Evolutionary conservation across 1,139 yeast species (phyloP), one percentile per base, ranked within the genome.

Genomic region (Meyerozyma carpophila): DNA sequence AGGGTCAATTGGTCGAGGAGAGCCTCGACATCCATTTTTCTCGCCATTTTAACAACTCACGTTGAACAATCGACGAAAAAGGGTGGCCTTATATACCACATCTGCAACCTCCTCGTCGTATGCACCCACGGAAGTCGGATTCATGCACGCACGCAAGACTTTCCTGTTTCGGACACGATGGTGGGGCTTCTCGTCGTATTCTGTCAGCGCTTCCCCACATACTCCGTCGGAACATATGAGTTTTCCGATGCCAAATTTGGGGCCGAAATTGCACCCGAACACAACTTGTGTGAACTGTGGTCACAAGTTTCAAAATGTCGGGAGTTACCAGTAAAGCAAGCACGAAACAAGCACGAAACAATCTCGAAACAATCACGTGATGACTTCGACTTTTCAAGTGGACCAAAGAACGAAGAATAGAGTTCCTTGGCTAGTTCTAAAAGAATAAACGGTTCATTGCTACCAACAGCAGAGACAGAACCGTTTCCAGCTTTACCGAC

Each of bases 1-100:
- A 66, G 49, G 9, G 79, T 73, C 47, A 79, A 62, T 54, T 77
- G 65, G 6, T 54, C 45, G 32, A 79, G 54, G 6, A 71, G 50
- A 20, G 63, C 51, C 43, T 79, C 82, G 47, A 77, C 65, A 54
- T 79, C 74, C 42, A 75, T 31, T 13, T 43, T 38, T 16, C 10
- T 34, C 11, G 37, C 16, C 37, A 34, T 31, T 13, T 3, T 14
- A 10, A 11, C 13, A 11, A 29, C 10, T 29, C 32, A 29, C 16
- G 20, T 8, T 31, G 34, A 8, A 14, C 5, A 31, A 13, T n/a
- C 4, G 18, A 6, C 29, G 13, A n/a, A 2, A 3, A 11, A 11
- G 13, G 4, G 29, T 7, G 5, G 11, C 7, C 14, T 31, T 31
- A 31, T 31, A 31, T 31, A 8, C 34, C 20, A 31, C 6, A 8